A percentile compares a stretch with the other conserved stretches of the same genome.
These are phyloP conservation scores for Neurospora sp. DNA, from an alignment of 495 filamentous ascomycete genomes.

Conservation along the genomic window DNA sequence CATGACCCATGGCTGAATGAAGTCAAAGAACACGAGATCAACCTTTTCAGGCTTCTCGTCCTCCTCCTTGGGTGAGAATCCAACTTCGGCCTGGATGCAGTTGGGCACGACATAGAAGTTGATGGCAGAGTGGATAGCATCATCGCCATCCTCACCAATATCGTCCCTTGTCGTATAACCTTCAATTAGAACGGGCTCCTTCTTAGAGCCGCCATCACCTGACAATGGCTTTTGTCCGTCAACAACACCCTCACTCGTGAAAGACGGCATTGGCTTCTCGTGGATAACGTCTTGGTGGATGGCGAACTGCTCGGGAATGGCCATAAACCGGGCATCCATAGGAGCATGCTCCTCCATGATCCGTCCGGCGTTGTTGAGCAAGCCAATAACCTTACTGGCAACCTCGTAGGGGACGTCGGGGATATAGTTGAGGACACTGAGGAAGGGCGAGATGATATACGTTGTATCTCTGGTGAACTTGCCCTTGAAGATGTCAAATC, in stretches of 20 bases:
- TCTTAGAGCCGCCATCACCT: neutral
- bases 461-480: conserved; percentile 76
- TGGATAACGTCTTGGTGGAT: conserved; percentile 19
- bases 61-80: conserved; percentile 35
- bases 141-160: conserved; percentile 77
- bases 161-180: conserved; percentile 91
- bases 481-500: conserved; percentile 93
- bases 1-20: conserved; percentile 71
- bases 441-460: conserved; percentile 83
- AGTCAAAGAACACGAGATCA: conserved; percentile 85
- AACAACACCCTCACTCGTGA: neutral
- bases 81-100: conserved; percentile 59
- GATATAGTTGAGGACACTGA: conserved; percentile 66
- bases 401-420: conserved; percentile 67
- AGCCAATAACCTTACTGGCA: conserved; percentile 56
- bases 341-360: conserved; percentile 31
- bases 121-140: conserved; percentile 71
- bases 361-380: conserved; percentile 63
- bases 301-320: conserved; percentile 29
- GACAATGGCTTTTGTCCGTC: conserved; percentile 19
- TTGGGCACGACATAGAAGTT: conserved; percentile 72
- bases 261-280: neutral
- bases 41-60: conserved; percentile 53
- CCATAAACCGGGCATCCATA: conserved; percentile 25
- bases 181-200: conserved; percentile 42